Evolutionary conservation across 208 protist species (phyloP), one percentile per base, ranked within the genome.

Genomic region (Leishmania turanica): DNA sequence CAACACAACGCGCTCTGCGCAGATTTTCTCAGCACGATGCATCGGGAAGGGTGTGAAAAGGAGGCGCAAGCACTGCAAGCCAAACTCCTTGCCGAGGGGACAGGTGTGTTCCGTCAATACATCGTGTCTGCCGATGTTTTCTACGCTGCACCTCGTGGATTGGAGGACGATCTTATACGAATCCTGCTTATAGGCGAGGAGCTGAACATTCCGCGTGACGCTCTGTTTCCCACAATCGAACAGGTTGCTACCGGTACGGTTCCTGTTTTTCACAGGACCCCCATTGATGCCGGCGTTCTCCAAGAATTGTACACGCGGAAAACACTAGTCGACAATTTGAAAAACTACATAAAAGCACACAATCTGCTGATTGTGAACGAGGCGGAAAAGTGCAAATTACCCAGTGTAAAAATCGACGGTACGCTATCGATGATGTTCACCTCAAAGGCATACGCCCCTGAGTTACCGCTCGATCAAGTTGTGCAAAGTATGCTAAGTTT

Each of bases 271-370:
- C 73, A 76, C 19, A 56, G 15, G 9, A 49, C 51, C 2, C 64
- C 66, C 1, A 64, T 86, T 47, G 65, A 76, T 49, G 58, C 66
- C 0, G 58, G 47, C 37, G 80, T 88, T 54, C 72, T 90, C 51
- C 74, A 87, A 72, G 83, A 91, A 40, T 58, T 88, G 19, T 91
- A 90, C 65, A 84, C 86, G 40, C 75, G 77, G 13, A 92, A 91
- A 79, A 53, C 81, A 53, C 77, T 95, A 4, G 78, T 81, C 17
- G 84, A 91, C 64, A 90, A 90, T 49, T 71, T 93, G 60, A 87
- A 89, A 47, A 86, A 86, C 17, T 95, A 95, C 58, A 89, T 92
- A 76, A 68, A 68, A 42, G 13, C 42, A 15, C 85, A 90, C 47
- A 47, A 31, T 21, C 70, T 95, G 77, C 80, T 91, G 60, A 72